Conservation (phyloP, 495 filamentous ascomycete species). For the Aspergillus homomorphus region DNA sequence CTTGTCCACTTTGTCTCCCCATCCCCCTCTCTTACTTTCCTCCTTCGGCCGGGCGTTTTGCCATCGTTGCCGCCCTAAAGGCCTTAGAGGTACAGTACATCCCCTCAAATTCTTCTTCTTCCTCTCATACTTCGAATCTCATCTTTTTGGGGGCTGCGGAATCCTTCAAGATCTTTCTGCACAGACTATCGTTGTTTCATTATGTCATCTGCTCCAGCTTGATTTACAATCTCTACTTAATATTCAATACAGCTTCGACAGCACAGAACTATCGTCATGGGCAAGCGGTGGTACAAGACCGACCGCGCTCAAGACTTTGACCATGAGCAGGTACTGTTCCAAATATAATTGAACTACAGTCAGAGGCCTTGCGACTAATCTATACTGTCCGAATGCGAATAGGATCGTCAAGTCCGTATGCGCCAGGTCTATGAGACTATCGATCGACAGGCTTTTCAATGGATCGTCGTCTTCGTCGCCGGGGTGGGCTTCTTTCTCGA, state of each 20-base stretch:
- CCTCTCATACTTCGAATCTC: neutral
- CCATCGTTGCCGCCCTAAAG: neutral
- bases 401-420: conserved; percentile 49
- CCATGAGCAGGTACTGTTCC: conserved; percentile 41
- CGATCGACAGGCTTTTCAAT: conserved; percentile 46
- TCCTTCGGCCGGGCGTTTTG: neutral
- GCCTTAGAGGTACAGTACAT: no score
- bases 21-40: neutral
- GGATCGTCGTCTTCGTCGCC: conserved; percentile 55
- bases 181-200: no score
- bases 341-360: neutral
- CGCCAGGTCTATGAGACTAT: conserved; percentile 50
- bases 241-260: neutral
- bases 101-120: neutral
- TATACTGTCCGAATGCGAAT: neutral
- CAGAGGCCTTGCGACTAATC: neutral
- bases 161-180: conserved; percentile 1
- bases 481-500: conserved; percentile 68
- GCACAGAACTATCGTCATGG: conserved; percentile 23
- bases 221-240: neutral
- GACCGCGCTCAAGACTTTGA: conserved; percentile 49
- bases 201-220: neutral
- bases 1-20: neutral
- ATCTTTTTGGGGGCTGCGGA: neutral
- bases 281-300: conserved; percentile 45